phyloP scores from a whole-genome alignment of 2,329 filamentous ascomycete genomes.

The Cryoendolithus antarcticus region DNA sequence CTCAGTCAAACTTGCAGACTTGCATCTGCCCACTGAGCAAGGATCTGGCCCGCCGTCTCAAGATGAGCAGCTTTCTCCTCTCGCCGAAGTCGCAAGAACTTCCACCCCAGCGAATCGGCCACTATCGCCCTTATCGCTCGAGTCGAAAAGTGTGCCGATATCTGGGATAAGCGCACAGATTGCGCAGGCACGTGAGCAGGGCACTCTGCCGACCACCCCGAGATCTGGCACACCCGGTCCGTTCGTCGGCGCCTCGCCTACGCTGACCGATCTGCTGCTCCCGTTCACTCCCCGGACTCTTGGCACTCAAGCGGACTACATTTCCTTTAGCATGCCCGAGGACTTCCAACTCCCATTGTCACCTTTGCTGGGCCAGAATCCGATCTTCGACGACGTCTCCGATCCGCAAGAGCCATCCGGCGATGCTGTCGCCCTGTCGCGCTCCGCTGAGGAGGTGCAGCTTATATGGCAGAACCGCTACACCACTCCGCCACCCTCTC shows the following conservation, averaged over 20 bases:
- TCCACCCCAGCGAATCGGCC: slow-evolving; percentile 1
- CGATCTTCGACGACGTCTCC: too few species aligned
- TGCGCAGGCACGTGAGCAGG: too few species aligned
- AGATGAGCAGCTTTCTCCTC: slow-evolving; percentile 2
- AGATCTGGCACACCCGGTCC: neutral
- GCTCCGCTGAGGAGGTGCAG: too few species aligned
- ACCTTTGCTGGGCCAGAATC: too few species aligned
- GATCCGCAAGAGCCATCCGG: too few species aligned
- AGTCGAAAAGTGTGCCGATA: slow-evolving; percentile 5
- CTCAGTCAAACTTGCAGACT: too few species aligned
- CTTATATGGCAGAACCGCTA: too few species aligned
- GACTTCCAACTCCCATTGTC: slow-evolving; percentile 4
- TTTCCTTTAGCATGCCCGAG: slow-evolving; percentile 5
- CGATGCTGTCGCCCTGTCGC: too few species aligned
- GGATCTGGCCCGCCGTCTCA: too few species aligned
- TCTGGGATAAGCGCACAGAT: slow-evolving; percentile 3
- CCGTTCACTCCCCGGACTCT: slow-evolving; percentile 8
- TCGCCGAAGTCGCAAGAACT: neutral
- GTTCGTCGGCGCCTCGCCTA: slow-evolving; percentile 13
- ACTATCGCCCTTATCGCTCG: slow-evolving; percentile 4
- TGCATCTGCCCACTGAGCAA: too few species aligned
- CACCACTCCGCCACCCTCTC: too few species aligned
- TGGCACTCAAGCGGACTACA: slow-evolving; percentile 1
- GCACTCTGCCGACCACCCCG: too few species aligned
- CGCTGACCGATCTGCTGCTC: slow-evolving; percentile 18